Percentiles rank a stretch among this genome's conserved stretches.
Evolutionary conservation across 2,329 filamentous ascomycete species (phyloP).

Genomic region (Cytospora leucostoma): DNA sequence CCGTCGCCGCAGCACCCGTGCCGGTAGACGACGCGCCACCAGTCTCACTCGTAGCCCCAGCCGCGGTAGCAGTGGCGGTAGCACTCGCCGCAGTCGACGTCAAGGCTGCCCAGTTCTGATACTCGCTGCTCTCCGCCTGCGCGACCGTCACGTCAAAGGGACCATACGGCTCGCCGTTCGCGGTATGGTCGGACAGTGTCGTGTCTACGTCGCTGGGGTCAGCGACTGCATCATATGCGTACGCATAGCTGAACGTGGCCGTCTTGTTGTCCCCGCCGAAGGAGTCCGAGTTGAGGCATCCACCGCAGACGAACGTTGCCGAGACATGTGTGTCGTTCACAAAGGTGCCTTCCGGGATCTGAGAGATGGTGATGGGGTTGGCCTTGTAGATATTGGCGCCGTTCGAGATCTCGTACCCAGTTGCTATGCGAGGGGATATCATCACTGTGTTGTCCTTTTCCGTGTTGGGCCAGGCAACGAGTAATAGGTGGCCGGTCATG

Average conservation of each 20-base stretch:
- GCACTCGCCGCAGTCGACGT: slow-evolving; percentile 3
- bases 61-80: slow-evolving; percentile 3
- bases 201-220: slow-evolving; percentile 23
- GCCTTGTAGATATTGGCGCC: slow-evolving; percentile 45
- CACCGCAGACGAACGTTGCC: slow-evolving; percentile 55
- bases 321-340: slow-evolving; percentile 55
- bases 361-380: slow-evolving; percentile 42
- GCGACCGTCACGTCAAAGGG: slow-evolving; percentile 23
- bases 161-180: slow-evolving; percentile 27
- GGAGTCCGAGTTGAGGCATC: slow-evolving; percentile 42
- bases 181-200: slow-evolving; percentile 26
- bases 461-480: slow-evolving; percentile 51
- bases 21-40: slow-evolving; percentile 11
- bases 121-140: slow-evolving; percentile 23
- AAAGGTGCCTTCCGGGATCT: slow-evolving; percentile 54
- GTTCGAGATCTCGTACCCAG: slow-evolving; percentile 42
- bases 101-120: slow-evolving; percentile 22
- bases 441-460: slow-evolving; percentile 40
- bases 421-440: slow-evolving; percentile 36
- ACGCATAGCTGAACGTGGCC: slow-evolving; percentile 27
- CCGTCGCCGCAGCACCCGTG: neutral
- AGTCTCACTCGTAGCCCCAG: neutral
- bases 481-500: slow-evolving; percentile 40
- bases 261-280: slow-evolving; percentile 19
- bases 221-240: slow-evolving; percentile 23